These are phyloP conservation scores for Podosphaera fusca DNA, from an alignment of 2,329 filamentous ascomycete genomes.

Conservation along the genomic window DNA sequence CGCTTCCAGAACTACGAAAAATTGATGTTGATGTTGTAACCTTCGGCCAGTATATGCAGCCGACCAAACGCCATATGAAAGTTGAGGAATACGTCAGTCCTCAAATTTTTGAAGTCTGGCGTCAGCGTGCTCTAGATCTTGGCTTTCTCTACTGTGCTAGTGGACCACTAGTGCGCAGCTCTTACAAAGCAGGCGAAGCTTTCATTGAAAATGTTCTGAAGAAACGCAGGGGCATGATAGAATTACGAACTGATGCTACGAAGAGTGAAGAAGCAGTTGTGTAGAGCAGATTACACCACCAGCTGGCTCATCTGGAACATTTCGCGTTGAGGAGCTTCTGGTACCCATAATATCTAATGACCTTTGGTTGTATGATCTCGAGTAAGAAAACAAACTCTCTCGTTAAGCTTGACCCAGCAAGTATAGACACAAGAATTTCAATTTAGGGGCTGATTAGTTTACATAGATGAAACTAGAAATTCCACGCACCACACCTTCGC, in stretches of 20 bases:
- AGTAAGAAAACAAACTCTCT: background rate
- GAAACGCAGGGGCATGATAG: constrained; percentile 13
- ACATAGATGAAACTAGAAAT: too few species aligned
- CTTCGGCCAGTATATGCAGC: constrained; percentile 99
- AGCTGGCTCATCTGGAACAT: background rate
- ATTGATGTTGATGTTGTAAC: constrained; percentile 82
- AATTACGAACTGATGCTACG: constrained; percentile 11
- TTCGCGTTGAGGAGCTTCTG: background rate
- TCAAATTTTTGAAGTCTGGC: constrained; percentile 77
- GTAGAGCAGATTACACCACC: constrained; percentile 3
- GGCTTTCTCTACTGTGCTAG: constrained; percentile 94
- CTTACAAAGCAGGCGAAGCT: constrained; percentile 92
- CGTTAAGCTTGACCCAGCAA: background rate
- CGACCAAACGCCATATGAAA: constrained; percentile 92
- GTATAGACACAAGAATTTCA: too few species aligned
- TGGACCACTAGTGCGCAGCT: constrained; percentile 77
- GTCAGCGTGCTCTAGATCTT: constrained; percentile 71
- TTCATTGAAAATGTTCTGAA: constrained; percentile 92
- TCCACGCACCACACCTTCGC: too few species aligned
- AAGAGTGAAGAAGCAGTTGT: constrained; percentile 13
- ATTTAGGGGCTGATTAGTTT: too few species aligned
- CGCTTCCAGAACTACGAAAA: constrained; percentile 43
- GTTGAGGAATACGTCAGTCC: constrained; percentile 90
- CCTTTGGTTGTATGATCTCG: background rate
- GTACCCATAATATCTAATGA: background rate